Evolutionary conservation across 1,284 basidiomycete genomes (phyloP).

Genomic region (Phaffia rhodozyma): DNA sequence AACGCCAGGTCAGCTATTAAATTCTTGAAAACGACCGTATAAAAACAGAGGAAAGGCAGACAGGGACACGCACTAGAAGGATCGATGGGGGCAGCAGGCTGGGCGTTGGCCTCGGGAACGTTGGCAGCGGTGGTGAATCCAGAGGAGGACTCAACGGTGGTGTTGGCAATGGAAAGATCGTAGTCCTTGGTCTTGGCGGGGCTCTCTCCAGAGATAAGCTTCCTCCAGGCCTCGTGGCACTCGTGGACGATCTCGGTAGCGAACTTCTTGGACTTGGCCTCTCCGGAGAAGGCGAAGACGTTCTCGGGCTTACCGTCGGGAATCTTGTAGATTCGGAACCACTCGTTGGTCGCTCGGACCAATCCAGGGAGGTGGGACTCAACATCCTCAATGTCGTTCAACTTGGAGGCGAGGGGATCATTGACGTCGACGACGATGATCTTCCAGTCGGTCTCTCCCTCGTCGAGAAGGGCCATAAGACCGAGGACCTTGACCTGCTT

Average conservation of each 20-base stretch:
- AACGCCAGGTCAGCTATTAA: not conserved
- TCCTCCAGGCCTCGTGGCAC: slow-evolving; percentile 97
- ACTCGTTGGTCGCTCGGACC: slow-evolving; percentile 89
- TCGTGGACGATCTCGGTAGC: slow-evolving; percentile 98
- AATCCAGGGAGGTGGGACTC: slow-evolving; percentile 96
- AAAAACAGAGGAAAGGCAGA: slow-evolving; percentile 8
- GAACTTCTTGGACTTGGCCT: slow-evolving; percentile 99
- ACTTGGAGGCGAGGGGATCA: slow-evolving; percentile 88
- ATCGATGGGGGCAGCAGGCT: slow-evolving; percentile 74
- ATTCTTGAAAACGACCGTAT: slow-evolving; percentile 5
- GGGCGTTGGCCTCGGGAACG: slow-evolving; percentile 67
- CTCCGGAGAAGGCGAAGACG: slow-evolving; percentile 97
- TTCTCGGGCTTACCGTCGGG: slow-evolving; percentile 98
- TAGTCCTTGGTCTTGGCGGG: slow-evolving; percentile 56
- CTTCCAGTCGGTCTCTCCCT: slow-evolving; percentile 99
- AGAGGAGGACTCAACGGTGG: slow-evolving; percentile 59
- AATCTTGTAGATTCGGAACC: slow-evolving; percentile 90
- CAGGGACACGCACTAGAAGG: slow-evolving; percentile 54
- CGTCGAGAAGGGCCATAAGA: slow-evolving; percentile 97
- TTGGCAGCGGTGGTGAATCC: slow-evolving; percentile 52
- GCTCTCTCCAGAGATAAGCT: slow-evolving; percentile 68
- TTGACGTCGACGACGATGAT: slow-evolving; percentile 93
- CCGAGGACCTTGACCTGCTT: slow-evolving; percentile 99
- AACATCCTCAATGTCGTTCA: slow-evolving; percentile 99
- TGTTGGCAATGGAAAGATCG: slow-evolving; percentile 58